These are phyloP conservation scores for Diplocarpon rosae DNA, from an alignment of 2,329 filamentous ascomycete species.

Conservation along the genomic window DNA sequence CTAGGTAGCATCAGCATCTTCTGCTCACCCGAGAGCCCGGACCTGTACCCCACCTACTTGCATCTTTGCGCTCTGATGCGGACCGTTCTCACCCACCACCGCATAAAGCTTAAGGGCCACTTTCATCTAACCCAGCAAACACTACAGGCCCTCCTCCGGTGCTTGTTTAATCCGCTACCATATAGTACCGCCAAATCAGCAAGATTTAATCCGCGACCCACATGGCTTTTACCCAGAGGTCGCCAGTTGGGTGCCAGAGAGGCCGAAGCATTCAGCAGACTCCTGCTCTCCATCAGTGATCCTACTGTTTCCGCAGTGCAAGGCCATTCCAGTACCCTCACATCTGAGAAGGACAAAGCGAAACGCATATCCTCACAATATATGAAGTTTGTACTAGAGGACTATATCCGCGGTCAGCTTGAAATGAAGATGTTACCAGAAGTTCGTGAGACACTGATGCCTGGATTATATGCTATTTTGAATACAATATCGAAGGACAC, in stretches of 20 bases:
- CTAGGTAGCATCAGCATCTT: conserved; percentile 25
- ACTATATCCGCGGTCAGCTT: conserved; percentile 50
- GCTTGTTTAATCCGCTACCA: conserved; percentile 35
- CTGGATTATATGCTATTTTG: conserved; percentile 47
- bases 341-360: conserved; percentile 49
- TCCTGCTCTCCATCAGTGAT: conserved; percentile 49
- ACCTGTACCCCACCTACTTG: conserved; percentile 20
- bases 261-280: conserved; percentile 41
- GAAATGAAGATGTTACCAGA: conserved; percentile 39
- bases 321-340: conserved; percentile 35
- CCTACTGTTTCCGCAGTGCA: conserved; percentile 45
- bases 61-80: conserved; percentile 41
- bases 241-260: conserved; percentile 30
- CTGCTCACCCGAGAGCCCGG: conserved; percentile 22
- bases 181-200: conserved; percentile 19
- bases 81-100: conserved; percentile 46
- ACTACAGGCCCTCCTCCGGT: conserved; percentile 44
- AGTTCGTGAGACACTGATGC: conserved; percentile 44
- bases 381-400: conserved; percentile 49
- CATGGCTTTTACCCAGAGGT: conserved; percentile 27
- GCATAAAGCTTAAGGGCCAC: conserved; percentile 49
- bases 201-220: conserved; percentile 17
- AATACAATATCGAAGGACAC: conserved; percentile 45
- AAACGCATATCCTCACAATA: conserved; percentile 50
- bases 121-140: conserved; percentile 46